Percentiles rank a stretch among this genome's conserved stretches.
Evolutionary conservation across 2,329 filamentous ascomycete genomes (phyloP).

Genomic region (Exophiala sp.): DNA sequence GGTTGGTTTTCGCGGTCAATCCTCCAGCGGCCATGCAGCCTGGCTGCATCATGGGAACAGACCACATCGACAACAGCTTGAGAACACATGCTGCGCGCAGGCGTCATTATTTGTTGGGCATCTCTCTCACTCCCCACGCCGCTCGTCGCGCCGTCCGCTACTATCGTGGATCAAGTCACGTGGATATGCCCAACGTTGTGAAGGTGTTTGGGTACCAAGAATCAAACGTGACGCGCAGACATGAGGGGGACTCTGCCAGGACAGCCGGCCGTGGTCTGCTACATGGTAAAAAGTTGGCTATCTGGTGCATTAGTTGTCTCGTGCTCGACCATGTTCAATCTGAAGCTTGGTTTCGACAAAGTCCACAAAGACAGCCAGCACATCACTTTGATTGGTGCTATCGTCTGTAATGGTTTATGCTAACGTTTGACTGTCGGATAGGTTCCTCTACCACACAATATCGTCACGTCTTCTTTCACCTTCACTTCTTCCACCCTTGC

Average conservation of each 20-base stretch:
- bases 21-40: conserved; percentile 1
- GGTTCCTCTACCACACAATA: conserved; percentile 43
- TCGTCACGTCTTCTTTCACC: conserved; percentile 60
- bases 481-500: conserved; percentile 57
- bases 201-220: conserved; percentile 13
- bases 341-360: too few species aligned
- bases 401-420: neutral
- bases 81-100: conserved; percentile 23
- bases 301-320: too few species aligned
- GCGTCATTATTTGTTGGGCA: too few species aligned
- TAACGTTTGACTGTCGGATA: conserved; percentile 27
- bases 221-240: conserved; percentile 5
- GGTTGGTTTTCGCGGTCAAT: conserved; percentile 6
- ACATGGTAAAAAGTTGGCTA: too few species aligned
- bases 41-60: conserved; percentile 6
- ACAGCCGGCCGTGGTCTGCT: conserved; percentile 3
- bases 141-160: too few species aligned
- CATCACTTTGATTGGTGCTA: too few species aligned
- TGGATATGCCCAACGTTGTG: neutral
- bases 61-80: conserved; percentile 12
- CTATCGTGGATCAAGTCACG: conserved; percentile 12
- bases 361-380: too few species aligned
- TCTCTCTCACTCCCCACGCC: too few species aligned
- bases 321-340: too few species aligned
- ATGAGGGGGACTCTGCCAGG: conserved; percentile 8